Percentiles rank a stretch among this genome's conserved stretches.
Evolutionary conservation across 176 grass and related monocot genomes (phyloP).

Genomic region (Elaeis guineensis): DNA sequence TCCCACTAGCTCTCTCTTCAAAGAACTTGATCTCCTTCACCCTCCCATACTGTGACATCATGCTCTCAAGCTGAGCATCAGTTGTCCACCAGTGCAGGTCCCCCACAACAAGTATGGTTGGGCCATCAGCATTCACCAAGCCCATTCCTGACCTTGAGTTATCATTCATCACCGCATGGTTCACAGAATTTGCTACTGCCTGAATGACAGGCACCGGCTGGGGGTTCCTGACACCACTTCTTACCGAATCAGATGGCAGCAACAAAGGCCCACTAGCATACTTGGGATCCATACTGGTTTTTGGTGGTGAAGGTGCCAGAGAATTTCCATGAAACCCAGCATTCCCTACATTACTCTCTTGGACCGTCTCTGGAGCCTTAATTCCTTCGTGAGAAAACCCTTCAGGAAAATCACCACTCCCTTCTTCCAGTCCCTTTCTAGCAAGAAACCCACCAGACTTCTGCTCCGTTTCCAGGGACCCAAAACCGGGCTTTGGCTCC

Average conservation of each 20-base stretch:
- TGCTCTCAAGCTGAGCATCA: constrained; percentile 2
- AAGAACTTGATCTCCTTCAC: constrained; percentile 12
- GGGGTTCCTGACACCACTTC: too few relatives aligned
- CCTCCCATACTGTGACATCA: constrained; percentile 1
- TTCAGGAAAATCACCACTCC: not conserved
- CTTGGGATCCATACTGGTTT: too few relatives aligned
- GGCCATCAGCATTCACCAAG: not conserved
- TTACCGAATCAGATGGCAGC: too few relatives aligned
- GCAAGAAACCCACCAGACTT: not conserved
- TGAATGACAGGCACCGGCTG: too few relatives aligned
- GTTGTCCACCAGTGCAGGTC: constrained; percentile 10
- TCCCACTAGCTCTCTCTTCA: constrained; percentile 11
- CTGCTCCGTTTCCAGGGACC: not conserved
- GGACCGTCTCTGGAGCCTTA: too few relatives aligned
- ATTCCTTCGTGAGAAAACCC: not conserved
- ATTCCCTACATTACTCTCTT: too few relatives aligned
- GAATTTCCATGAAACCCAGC: too few relatives aligned
- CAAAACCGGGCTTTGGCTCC: not conserved
- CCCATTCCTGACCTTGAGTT: not conserved
- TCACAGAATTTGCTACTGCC: not conserved
- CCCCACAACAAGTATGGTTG: not conserved
- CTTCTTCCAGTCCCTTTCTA: not conserved
- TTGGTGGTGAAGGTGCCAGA: too few relatives aligned
- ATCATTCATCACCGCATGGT: constrained; percentile 6
- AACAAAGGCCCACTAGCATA: too few relatives aligned